phyloP scores from a whole-genome alignment of 2,329 filamentous ascomycete genomes.

The Fusarium camptoceras region DNA sequence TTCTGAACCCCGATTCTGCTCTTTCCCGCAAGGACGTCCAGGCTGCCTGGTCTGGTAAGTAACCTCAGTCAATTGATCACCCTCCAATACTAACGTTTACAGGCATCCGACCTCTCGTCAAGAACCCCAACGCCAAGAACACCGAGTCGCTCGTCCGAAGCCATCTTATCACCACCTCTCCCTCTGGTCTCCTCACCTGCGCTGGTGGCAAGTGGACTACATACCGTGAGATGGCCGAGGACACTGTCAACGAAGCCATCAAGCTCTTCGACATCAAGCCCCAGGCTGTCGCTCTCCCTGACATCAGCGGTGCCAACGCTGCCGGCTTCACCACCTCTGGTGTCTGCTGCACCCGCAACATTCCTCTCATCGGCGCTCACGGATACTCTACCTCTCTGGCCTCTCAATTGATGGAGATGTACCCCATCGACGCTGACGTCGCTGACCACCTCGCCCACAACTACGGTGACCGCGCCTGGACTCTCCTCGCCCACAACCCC shows the following conservation, averaged over 20 bases:
- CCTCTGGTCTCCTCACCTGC: constrained; percentile 81
- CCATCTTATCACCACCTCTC: constrained; percentile 80
- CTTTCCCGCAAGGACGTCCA: constrained; percentile 81
- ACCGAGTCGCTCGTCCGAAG: constrained; percentile 87
- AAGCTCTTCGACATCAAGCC: constrained; percentile 71
- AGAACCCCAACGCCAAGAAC: constrained; percentile 83
- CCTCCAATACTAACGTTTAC: constrained; percentile 32
- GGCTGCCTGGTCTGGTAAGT: constrained; percentile 81
- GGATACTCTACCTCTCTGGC: constrained; percentile 64
- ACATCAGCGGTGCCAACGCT: constrained; percentile 73
- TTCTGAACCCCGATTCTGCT: constrained; percentile 79
- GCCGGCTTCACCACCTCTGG: constrained; percentile 68
- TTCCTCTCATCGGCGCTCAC: constrained; percentile 81
- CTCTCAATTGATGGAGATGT: constrained; percentile 53
- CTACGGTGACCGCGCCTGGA: constrained; percentile 73
- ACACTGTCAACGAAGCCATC: constrained; percentile 84
- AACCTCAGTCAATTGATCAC: rapidly evolving
- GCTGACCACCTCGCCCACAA: constrained; percentile 56
- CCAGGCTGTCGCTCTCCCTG: constrained; percentile 64
- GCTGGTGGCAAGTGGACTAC: constrained; percentile 91
- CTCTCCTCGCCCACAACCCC: constrained; percentile 67
- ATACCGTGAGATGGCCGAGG: constrained; percentile 89
- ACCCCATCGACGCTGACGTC: constrained; percentile 55
- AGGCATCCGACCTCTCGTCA: constrained; percentile 80
- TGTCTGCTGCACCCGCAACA: constrained; percentile 78